Percentiles rank a stretch among this genome's conserved stretches.
phyloP scores from a whole-genome alignment of 257 asterid genomes.

The Penstemon eatonii region DNA sequence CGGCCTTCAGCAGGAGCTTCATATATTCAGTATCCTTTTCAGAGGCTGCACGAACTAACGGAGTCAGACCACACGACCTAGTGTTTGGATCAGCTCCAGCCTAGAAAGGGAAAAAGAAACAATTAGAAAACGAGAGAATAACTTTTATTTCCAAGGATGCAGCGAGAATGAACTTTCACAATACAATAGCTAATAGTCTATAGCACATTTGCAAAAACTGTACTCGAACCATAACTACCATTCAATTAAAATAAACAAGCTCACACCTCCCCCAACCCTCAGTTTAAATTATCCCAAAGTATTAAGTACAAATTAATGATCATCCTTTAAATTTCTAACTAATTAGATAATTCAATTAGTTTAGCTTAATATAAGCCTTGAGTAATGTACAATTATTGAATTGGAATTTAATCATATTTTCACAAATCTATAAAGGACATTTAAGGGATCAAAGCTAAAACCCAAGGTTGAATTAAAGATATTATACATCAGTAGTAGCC shows the following conservation, averaged over 20 bases:
- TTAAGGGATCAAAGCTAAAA: not conserved
- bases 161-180: not conserved
- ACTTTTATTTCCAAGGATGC: not conserved
- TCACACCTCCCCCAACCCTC: too few species aligned
- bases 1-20: conserved; percentile 16
- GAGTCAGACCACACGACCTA: conserved; percentile 7
- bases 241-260: too few species aligned
- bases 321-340: too few species aligned
- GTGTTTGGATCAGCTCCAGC: conserved; percentile 28
- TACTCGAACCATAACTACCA: too few species aligned
- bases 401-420: too few species aligned
- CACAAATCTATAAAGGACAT: not conserved
- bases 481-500: not conserved
- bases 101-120: conserved; percentile 6
- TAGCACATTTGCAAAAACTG: not conserved
- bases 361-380: too few species aligned
- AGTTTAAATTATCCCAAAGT: too few species aligned
- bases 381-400: too few species aligned
- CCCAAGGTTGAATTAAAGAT: not conserved
- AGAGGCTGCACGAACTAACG: not conserved
- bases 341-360: too few species aligned
- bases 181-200: not conserved
- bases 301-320: too few species aligned
- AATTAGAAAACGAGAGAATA: not conserved
- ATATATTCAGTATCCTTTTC: conserved; percentile 1